phyloP scores from a whole-genome alignment of 2,329 filamentous ascomycete species.

The Ophiocordyceps unilateralis region DNA sequence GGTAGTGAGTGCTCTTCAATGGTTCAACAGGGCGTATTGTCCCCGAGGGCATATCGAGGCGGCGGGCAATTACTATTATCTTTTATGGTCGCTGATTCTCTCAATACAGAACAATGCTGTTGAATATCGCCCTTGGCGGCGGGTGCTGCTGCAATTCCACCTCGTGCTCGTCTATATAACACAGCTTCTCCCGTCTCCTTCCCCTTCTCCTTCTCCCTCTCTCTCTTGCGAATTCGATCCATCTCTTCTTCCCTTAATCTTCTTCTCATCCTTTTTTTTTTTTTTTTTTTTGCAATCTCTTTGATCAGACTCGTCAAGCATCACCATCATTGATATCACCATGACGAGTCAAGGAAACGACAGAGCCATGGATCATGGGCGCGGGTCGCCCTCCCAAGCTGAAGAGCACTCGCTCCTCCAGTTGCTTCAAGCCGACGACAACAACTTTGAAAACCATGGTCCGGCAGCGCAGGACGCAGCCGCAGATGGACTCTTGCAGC shows the following conservation, averaged over 20 bases:
- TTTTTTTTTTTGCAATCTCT: not conserved
- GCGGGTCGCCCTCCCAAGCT: not conserved
- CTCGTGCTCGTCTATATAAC: not conserved
- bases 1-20: no score
- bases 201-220: not conserved
- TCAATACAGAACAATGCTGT: not conserved
- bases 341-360: not conserved
- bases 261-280: not conserved
- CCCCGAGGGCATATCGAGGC: no score
- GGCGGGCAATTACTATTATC: no score
- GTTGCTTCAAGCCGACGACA: not conserved
- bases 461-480: not conserved
- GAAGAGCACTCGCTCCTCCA: no score
- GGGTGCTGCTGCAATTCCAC: not conserved
- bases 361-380: not conserved
- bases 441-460: not conserved
- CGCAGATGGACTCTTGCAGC: not conserved
- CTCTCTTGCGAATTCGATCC: not conserved
- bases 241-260: not conserved
- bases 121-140: not conserved
- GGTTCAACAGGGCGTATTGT: no score
- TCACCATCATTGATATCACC: not conserved
- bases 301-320: not conserved
- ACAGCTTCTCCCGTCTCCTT: not conserved
- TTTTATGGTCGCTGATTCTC: not conserved